Conservation (phyloP, 1,284 basidiomycete genomes). For the Irpex sp. region DNA sequence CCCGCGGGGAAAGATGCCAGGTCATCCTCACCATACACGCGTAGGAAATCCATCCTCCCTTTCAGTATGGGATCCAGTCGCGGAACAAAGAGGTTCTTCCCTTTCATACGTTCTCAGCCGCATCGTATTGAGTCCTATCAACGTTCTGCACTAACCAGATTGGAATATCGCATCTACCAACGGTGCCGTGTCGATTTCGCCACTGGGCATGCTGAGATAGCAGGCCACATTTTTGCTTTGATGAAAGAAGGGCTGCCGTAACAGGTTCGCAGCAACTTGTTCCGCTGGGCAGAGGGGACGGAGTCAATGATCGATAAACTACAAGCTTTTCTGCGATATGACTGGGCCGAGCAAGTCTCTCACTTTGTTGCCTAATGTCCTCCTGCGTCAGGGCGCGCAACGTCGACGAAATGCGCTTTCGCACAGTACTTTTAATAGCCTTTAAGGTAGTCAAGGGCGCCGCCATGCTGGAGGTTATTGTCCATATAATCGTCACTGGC, state of each 20-base stretch:
- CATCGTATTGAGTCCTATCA: not conserved
- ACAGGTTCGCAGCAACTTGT: constrained; percentile 44
- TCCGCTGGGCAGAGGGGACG: constrained; percentile 38
- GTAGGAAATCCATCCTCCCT: constrained; percentile 64
- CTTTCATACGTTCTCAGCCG: constrained; percentile 30
- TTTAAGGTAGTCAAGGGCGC: constrained; percentile 23
- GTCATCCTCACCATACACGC: constrained; percentile 56
- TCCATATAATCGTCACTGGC: not conserved
- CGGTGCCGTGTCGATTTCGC: constrained; percentile 58
- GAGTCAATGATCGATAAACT: not conserved
- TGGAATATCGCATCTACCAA: constrained; percentile 47
- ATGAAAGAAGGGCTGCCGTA: constrained; percentile 49
- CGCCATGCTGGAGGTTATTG: not conserved
- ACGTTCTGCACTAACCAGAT: constrained; percentile 34
- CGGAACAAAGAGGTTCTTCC: constrained; percentile 68
- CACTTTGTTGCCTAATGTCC: constrained; percentile 60
- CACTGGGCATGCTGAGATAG: constrained; percentile 74
- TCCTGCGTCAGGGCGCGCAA: constrained; percentile 39
- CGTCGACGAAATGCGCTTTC: constrained; percentile 43
- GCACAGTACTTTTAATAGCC: constrained; percentile 49
- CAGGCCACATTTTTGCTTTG: constrained; percentile 56
- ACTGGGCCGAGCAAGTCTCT: not conserved
- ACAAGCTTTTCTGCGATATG: constrained; percentile 1
- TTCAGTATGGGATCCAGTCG: constrained; percentile 44
- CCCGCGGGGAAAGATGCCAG: constrained; percentile 53